Evolutionary conservation across 1,284 basidiomycete species (phyloP).

Genomic region (Leccinum ponderosum): DNA sequence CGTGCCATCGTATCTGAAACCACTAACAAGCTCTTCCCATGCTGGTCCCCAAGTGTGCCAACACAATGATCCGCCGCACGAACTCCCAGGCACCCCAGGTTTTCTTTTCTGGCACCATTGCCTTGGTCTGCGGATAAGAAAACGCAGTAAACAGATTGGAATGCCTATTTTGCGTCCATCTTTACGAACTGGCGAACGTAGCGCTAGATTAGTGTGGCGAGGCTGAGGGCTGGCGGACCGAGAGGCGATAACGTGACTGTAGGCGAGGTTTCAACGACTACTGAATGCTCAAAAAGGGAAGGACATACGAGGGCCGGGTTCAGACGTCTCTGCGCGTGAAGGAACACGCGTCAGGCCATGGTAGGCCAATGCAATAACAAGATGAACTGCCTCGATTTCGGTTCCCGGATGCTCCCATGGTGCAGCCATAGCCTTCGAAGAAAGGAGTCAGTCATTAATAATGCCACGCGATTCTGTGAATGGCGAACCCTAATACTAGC

Average conservation of each 20-base stretch:
- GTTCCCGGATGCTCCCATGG: constrained; percentile 87
- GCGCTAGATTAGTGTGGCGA: constrained; percentile 88
- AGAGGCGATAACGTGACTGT: constrained; percentile 66
- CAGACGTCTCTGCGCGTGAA: constrained; percentile 53
- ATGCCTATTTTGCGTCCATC: constrained; percentile 88
- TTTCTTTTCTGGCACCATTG: constrained; percentile 73
- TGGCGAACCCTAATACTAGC: constrained; percentile 50
- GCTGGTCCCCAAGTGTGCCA: no score
- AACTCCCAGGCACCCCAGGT: constrained; percentile 88
- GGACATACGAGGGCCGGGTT: no score
- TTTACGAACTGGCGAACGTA: constrained; percentile 92
- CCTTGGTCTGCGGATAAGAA: constrained; percentile 80
- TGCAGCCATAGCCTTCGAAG: constrained; percentile 64
- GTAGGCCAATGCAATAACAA: constrained; percentile 90
- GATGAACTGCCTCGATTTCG: constrained; percentile 93
- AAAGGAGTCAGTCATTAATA: not conserved
- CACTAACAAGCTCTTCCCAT: no score
- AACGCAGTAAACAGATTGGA: constrained; percentile 95
- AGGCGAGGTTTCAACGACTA: no score
- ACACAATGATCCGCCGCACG: constrained; percentile 38
- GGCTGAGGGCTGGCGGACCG: constrained; percentile 69
- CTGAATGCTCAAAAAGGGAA: no score
- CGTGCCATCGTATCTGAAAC: no score
- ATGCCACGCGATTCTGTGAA: not conserved
- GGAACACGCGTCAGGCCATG: constrained; percentile 91